These are phyloP conservation scores for Kwoniella shandongensis DNA, from an alignment of 768 basidiomycete genomes.

Conservation along the genomic window DNA sequence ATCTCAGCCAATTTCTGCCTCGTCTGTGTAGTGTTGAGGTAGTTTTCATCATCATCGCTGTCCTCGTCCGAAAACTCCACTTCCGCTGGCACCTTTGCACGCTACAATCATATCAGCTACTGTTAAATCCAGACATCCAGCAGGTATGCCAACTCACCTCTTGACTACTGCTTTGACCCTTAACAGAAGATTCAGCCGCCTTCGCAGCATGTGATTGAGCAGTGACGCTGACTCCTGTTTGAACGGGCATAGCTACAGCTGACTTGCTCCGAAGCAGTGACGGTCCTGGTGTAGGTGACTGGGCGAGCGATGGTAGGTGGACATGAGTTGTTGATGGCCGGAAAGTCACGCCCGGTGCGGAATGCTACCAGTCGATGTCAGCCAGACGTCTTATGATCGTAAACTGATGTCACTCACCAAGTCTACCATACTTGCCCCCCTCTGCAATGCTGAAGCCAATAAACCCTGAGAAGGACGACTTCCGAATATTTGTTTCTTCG, in stretches of 20 bases:
- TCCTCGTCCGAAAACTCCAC: constrained; percentile 35
- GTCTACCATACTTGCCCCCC: constrained; percentile 51
- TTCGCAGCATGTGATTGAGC: constrained; percentile 18
- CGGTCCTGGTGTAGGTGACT: constrained; percentile 33
- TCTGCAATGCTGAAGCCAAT: constrained; percentile 45
- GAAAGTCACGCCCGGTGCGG: constrained; percentile 11
- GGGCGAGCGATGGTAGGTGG: constrained; percentile 27
- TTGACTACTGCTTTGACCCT: constrained; percentile 18
- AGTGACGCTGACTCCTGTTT: constrained; percentile 50
- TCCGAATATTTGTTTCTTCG: constrained; percentile 51
- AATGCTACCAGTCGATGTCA: constrained; percentile 18
- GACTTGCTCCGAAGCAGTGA: constrained; percentile 47
- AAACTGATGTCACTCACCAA: constrained; percentile 45
- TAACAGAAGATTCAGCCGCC: constrained; percentile 1
- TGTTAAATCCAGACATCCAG: background rate
- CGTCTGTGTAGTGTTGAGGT: constrained; percentile 38
- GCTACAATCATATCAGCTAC: constrained; percentile 3
- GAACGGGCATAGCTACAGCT: constrained; percentile 49
- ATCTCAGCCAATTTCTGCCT: constrained; percentile 37
- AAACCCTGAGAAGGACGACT: constrained; percentile 25
- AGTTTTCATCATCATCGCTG: constrained; percentile 32
- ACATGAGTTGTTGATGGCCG: constrained; percentile 36
- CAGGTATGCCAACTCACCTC: constrained; percentile 8
- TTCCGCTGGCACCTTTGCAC: constrained; percentile 23
- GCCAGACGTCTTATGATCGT: too few species aligned